Percentiles rank a stretch among this genome's conserved stretches.
Conservation (phyloP, 176 grass and related monocot species). For the Puya raimondii region DNA sequence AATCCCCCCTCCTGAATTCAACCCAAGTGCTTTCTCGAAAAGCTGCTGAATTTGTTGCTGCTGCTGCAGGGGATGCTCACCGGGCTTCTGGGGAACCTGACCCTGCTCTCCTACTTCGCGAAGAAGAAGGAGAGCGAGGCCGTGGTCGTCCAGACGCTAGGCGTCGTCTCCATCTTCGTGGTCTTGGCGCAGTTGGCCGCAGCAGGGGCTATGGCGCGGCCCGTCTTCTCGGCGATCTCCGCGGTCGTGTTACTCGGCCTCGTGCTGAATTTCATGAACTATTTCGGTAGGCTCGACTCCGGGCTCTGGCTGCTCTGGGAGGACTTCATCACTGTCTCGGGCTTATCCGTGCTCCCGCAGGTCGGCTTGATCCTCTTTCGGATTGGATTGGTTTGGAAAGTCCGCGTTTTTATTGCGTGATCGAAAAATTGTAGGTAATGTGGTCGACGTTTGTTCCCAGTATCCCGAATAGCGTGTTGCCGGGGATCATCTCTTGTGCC, state of each 20-base stretch:
- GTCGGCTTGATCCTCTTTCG: slow-evolving; percentile 7
- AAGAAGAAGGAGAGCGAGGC: slow-evolving; percentile 95
- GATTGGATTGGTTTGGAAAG: not conserved
- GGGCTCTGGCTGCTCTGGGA: slow-evolving; percentile 72
- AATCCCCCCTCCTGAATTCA: not conserved
- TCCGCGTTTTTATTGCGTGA: not conserved
- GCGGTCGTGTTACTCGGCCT: slow-evolving; percentile 55
- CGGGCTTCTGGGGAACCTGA: slow-evolving; percentile 82
- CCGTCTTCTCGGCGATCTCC: slow-evolving; percentile 52
- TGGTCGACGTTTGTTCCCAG: slow-evolving; percentile 94
- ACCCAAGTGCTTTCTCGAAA: not conserved
- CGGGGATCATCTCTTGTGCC: slow-evolving; percentile 53
- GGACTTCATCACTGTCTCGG: slow-evolving; percentile 81
- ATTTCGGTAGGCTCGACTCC: slow-evolving; percentile 51
- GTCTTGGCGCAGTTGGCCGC: slow-evolving; percentile 78
- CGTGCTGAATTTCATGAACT: slow-evolving; percentile 78
- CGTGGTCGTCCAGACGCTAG: slow-evolving; percentile 66
- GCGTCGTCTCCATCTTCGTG: slow-evolving; percentile 65
- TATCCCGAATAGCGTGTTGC: slow-evolving; percentile 74
- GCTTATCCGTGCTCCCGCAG: slow-evolving; percentile 83
- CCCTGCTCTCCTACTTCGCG: slow-evolving; percentile 85
- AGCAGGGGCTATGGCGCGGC: slow-evolving; percentile 63
- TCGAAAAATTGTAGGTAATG: slow-evolving; percentile 54
- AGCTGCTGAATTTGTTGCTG: too few relatives aligned
- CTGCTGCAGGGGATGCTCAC: slow-evolving; percentile 85